Conservation (phyloP, 495 filamentous ascomycete species). For the Paragyromitra xinjiangensis region DNA sequence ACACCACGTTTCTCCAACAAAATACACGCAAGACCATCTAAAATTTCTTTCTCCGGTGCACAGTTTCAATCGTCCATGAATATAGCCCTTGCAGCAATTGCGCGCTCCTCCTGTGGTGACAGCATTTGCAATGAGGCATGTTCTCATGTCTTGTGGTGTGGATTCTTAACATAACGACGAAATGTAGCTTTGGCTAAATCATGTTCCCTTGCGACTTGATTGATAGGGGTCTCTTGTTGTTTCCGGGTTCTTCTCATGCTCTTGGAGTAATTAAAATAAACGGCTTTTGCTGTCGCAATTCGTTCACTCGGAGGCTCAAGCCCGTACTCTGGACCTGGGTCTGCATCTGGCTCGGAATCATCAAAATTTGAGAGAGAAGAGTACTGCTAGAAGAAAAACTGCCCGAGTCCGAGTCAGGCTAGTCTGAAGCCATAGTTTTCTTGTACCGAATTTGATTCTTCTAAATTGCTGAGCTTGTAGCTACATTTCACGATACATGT, state of each 20-base stretch:
- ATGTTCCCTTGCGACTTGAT: not conserved
- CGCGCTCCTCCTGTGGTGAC: not conserved
- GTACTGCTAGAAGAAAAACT: not conserved
- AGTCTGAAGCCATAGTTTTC: not conserved
- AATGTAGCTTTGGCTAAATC: not conserved
- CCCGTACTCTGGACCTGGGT: not conserved
- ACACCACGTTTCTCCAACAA: not conserved
- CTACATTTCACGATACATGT: too few species aligned
- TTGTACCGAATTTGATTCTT: too few species aligned
- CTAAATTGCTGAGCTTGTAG: too few species aligned
- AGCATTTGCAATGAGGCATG: not conserved
- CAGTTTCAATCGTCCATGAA: not conserved
- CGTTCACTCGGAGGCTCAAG: not conserved
- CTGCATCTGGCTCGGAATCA: not conserved
- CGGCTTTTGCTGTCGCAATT: not conserved
- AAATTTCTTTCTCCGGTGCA: not conserved
- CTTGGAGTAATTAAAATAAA: not conserved
- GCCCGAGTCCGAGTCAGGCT: not conserved
- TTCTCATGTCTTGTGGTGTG: not conserved
- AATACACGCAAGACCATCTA: not conserved
- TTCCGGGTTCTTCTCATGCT: not conserved
- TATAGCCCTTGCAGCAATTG: not conserved
- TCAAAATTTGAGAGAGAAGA: not conserved
- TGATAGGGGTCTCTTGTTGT: not conserved
- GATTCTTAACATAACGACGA: not conserved